Percentiles rank a stretch among this genome's conserved stretches.
Conservation (phyloP, 371 early-diverging fungal species). For the Actinomortierella wolfii region DNA sequence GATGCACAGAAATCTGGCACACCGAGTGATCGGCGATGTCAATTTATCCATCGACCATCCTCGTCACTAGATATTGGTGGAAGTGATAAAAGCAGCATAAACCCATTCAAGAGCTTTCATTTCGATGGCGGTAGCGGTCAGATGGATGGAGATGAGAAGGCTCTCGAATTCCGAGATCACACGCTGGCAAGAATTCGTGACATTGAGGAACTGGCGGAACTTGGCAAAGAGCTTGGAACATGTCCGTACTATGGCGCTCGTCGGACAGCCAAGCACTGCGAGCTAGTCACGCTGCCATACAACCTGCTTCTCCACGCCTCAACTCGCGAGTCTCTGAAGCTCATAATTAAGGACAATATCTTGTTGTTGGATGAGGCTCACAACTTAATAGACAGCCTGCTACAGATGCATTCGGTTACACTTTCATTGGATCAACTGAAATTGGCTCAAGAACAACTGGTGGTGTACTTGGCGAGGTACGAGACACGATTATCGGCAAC, state of each 20-base stretch:
- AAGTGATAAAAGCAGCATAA: too few species aligned
- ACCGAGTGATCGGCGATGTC: conserved; percentile 26
- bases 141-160: conserved; percentile 28
- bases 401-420: conserved; percentile 60
- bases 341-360: conserved; percentile 72
- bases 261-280: conserved; percentile 59
- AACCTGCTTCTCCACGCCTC: conserved; percentile 77
- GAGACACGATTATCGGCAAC: conserved; percentile 69
- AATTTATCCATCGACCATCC: conserved; percentile 24
- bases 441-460: conserved; percentile 59
- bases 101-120: too few species aligned
- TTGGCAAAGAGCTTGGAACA: conserved; percentile 61
- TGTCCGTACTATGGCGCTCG: conserved; percentile 96
- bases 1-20: conserved; percentile 42
- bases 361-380: conserved; percentile 94
- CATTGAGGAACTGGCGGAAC: conserved; percentile 83
- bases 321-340: conserved; percentile 79
- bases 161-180: conserved; percentile 65
- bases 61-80: too few species aligned
- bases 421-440: conserved; percentile 54
- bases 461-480: conserved; percentile 75
- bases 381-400: conserved; percentile 79
- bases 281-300: conserved; percentile 88
- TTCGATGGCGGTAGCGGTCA: too few species aligned
- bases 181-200: conserved; percentile 65